phyloP scores from a whole-genome alignment of 2,329 filamentous ascomycete genomes.

The Atkinsonella texensis region DNA sequence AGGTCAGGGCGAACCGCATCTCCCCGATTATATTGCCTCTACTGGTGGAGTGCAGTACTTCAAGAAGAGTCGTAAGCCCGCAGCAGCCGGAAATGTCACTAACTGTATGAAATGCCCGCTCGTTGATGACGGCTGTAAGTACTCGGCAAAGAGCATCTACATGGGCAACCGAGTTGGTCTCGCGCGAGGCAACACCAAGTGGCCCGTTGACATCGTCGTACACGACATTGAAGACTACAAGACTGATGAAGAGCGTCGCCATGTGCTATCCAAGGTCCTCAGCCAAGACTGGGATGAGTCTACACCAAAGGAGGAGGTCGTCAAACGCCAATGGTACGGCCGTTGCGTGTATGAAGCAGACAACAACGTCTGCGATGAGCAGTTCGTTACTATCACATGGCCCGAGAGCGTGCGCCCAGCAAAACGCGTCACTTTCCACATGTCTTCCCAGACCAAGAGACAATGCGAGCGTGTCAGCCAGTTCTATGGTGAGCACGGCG shows the following conservation, averaged over 20 bases:
- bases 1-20: slow-evolving; percentile 44
- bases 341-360: slow-evolving; percentile 91
- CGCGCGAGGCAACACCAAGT: slow-evolving; percentile 52
- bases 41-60: slow-evolving; percentile 70
- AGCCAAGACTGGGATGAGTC: slow-evolving; percentile 40
- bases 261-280: slow-evolving; percentile 31
- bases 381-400: slow-evolving; percentile 81
- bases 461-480: slow-evolving; percentile 77
- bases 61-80: slow-evolving; percentile 62
- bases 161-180: slow-evolving; percentile 52
- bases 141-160: slow-evolving; percentile 77
- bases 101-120: slow-evolving; percentile 69
- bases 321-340: slow-evolving; percentile 64
- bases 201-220: slow-evolving; percentile 83
- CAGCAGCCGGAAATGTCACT: slow-evolving; percentile 60
- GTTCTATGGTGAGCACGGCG: slow-evolving; percentile 77
- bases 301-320: slow-evolving; percentile 34
- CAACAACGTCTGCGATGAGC: slow-evolving; percentile 90
- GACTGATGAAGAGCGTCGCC: slow-evolving; percentile 24
- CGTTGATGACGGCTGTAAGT: slow-evolving; percentile 64
- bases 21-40: slow-evolving; percentile 66
- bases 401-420: slow-evolving; percentile 55
- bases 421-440: slow-evolving; percentile 85
- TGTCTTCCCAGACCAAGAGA: slow-evolving; percentile 81
- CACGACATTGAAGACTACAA: slow-evolving; percentile 80